Evolutionary conservation across 2,329 filamentous ascomycete genomes (phyloP), one percentile per base, ranked within the genome.

Genomic region (Cercospora nicotianae): DNA sequence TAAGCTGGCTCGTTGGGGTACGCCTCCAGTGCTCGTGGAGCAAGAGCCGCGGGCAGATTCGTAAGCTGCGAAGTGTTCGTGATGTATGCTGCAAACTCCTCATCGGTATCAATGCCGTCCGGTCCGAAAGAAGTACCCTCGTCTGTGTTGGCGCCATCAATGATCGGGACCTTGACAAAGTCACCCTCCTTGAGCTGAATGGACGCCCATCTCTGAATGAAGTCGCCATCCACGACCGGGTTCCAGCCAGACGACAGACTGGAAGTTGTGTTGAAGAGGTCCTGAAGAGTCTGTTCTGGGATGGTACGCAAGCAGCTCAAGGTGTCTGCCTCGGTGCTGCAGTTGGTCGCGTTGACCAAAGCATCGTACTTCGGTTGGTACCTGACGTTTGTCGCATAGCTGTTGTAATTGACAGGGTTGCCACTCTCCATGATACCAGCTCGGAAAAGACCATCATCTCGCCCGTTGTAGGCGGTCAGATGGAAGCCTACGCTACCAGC

Each of bases 241-340:
- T 77, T 80, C 76, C 78, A 82, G 20, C 77, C 72, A 10, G 71
- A 73, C 28, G 72, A 77, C 8, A 74, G 72, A 33, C 72, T 77
- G 5, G 66, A 61, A 6, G 69, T 67, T 1, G 72, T 72, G 68
- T 76, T 78, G 57, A 79, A 67, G 51, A 74, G 68, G 26, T 68
- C 69, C 65, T 76, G 76, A n/a, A 79, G 63, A 5, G 69, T 70
- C 3, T 70, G 70, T 28, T 72, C 72, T 3, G 77, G 77, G 3
- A 76, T 78, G 1, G 77, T 77, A 26, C 91, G 88, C 10, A 96
- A 85, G 76, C 91, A 93, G 12, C 83, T 82, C 9, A 93, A 82
- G 0, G 87, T 88, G 74, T 91, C 85, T 1, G 78, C 74, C 1
- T 83, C 79, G 3, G 81, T 76, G 1, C 83, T 80, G 79, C 92